Evolutionary conservation across 768 basidiomycete genomes (phyloP).

Genomic region (Strobilomyces dryophilus): DNA sequence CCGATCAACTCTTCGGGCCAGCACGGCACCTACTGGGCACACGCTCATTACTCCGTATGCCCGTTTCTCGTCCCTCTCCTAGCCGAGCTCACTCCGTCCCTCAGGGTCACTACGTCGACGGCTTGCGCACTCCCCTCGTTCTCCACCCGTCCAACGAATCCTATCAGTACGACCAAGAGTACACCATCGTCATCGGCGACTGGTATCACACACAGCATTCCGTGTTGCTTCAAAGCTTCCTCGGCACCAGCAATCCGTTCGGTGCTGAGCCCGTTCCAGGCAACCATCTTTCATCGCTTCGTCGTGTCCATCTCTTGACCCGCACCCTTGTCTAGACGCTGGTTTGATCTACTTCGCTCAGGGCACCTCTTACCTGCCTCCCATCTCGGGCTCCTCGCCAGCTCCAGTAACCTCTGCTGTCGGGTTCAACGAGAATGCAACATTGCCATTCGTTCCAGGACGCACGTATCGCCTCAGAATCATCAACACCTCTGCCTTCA

Average conservation of each 20-base stretch:
- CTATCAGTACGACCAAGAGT: slow-evolving; percentile 85
- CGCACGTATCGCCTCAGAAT: slow-evolving; percentile 89
- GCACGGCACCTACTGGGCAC: slow-evolving; percentile 81
- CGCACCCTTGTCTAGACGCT: slow-evolving; percentile 46
- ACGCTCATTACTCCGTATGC: slow-evolving; percentile 53
- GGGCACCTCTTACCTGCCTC: slow-evolving; percentile 64
- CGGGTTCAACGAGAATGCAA: slow-evolving; percentile 86
- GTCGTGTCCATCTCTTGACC: not conserved
- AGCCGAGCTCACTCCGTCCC: not conserved
- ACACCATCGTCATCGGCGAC: slow-evolving; percentile 79
- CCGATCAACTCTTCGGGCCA: slow-evolving; percentile 65
- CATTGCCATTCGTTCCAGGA: slow-evolving; percentile 75
- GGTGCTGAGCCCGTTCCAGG: slow-evolving; percentile 90
- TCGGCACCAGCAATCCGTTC: slow-evolving; percentile 70
- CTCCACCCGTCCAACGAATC: slow-evolving; percentile 66
- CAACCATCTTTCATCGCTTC: slow-evolving; percentile 23
- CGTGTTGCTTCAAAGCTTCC: slow-evolving; percentile 58
- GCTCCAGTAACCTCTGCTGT: slow-evolving; percentile 51
- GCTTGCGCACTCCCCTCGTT: slow-evolving; percentile 81
- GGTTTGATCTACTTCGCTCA: slow-evolving; percentile 82
- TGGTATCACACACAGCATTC: slow-evolving; percentile 87
- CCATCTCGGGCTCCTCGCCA: slow-evolving; percentile 45
- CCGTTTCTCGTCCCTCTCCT: no score
- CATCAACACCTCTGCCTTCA: slow-evolving; percentile 75
- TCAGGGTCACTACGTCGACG: slow-evolving; percentile 89